Percentiles rank a stretch among this genome's conserved stretches.
Evolutionary conservation across 441 rosid species (phyloP).

Genomic region (Eruca vesicaria): DNA sequence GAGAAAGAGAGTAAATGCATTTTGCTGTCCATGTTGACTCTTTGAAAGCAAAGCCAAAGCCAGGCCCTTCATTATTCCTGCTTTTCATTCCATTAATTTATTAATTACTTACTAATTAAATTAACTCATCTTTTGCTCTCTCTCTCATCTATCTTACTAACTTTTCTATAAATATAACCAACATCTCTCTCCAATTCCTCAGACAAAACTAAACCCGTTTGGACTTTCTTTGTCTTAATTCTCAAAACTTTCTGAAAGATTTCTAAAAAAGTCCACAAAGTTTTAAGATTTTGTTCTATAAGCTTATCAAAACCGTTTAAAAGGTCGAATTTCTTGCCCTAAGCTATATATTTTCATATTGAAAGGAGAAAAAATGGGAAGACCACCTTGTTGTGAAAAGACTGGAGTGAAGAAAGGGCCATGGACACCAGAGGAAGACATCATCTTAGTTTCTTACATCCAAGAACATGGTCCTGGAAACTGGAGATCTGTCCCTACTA

Average conservation of each 20-base stretch:
- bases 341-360: not conserved
- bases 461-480: constrained; percentile 71
- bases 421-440: constrained; percentile 75
- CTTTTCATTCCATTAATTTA: constrained; percentile 31
- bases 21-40: constrained; percentile 69
- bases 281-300: not conserved
- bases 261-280: not conserved
- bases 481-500: constrained; percentile 67
- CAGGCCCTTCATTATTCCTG: constrained; percentile 31
- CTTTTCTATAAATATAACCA: constrained; percentile 30
- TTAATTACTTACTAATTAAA: constrained; percentile 17
- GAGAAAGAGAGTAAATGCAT: constrained; percentile 62
- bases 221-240: constrained; percentile 13
- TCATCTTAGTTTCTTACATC: constrained; percentile 60
- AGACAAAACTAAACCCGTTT: constrained; percentile 17
- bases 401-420: constrained; percentile 70
- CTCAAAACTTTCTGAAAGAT: not conserved
- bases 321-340: not conserved
- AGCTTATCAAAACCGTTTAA: not conserved
- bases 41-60: constrained; percentile 25
- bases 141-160: constrained; percentile 8
- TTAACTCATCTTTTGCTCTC: constrained; percentile 26
- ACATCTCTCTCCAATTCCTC: constrained; percentile 22
- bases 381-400: constrained; percentile 70
- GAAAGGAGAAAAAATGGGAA: constrained; percentile 43